Percentiles rank a stretch among this genome's conserved stretches.
Conservation (phyloP, 129 eudicot species). For the Heracleum sosnowskyi region DNA sequence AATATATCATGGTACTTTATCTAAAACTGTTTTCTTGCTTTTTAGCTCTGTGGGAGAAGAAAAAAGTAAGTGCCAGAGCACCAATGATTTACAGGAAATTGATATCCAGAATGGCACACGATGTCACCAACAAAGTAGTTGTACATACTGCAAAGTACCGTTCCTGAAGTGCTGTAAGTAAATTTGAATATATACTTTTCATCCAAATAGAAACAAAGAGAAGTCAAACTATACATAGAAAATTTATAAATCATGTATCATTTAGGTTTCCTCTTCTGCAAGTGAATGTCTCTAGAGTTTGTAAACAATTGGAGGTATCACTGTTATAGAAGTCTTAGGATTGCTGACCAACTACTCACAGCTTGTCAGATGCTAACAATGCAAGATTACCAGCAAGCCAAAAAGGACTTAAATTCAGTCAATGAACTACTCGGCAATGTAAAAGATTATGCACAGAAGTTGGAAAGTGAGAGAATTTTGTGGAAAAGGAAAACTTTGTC, state of each 20-base stretch:
- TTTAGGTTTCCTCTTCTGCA: neutral
- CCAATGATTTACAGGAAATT: neutral
- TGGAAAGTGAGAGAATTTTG: no score
- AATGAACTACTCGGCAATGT: no score
- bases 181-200: neutral
- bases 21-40: neutral
- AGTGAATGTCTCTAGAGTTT: neutral
- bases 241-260: neutral
- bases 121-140: neutral
- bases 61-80: neutral
- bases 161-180: no score
- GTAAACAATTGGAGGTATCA: no score
- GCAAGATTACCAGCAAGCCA: constrained; percentile 56
- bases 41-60: neutral
- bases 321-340: no score
- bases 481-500: constrained; percentile 72
- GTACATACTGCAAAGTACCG: neutral
- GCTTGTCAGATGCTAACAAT: constrained; percentile 65
- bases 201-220: neutral
- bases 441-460: no score
- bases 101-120: neutral
- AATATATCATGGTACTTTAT: neutral
- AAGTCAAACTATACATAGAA: neutral
- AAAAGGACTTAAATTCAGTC: constrained; percentile 50
- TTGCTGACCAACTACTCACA: constrained; percentile 74